Base-by-base conservation (phyloP, 2,329 filamentous ascomycete species). In the Orbilia javanica region DNA sequence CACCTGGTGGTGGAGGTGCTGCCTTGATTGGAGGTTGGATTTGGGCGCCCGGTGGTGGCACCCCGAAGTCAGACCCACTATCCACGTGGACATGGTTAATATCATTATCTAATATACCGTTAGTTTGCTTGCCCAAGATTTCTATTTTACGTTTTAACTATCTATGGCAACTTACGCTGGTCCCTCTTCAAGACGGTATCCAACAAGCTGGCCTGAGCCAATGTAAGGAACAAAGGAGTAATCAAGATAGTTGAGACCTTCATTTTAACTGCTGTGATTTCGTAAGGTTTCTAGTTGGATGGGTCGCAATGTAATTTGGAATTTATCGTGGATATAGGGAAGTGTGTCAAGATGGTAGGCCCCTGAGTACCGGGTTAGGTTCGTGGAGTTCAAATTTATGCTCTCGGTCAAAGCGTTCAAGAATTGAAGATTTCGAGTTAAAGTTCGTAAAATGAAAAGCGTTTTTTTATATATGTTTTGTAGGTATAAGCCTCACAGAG, bases 241-340 rank as follows among this genome's bases (percentile, higher is more conserved):
- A 48, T 48, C 44, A 48, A 48, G 20, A 48, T 48, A 7, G 44
- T 48, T 48, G 44, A 48, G n/a, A 48, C 44, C 44, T 48, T 48
- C 44, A 48, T 48, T 48, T 48, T 48, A 1, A 18, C 5, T 20
- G 44, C 6, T 22, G n/a, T 2, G 44, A 39, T 39, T 39, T 13
- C 11, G 13, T 15, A 39, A 39, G 8, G 36, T 15, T 39, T 15
- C 29, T 3, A 31, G 29, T n/a, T n/a, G 29, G 29, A 31, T 31
- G 10, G n/a, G n/a, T n/a, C n/a, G n/a, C n/a, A n/a, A n/a, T n/a
- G n/a, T n/a, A n/a, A n/a, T n/a, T n/a, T n/a, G n/a, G n/a, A n/a
- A n/a, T n/a, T n/a, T n/a, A n/a, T n/a, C n/a, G n/a, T n/a, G 7
- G 34, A 36, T 10, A 20, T 18, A 18, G 15, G n/a, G n/a, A n/a